Base-by-base conservation (phyloP, 768 basidiomycete genomes). In the Kwoniella sp. region DNA sequence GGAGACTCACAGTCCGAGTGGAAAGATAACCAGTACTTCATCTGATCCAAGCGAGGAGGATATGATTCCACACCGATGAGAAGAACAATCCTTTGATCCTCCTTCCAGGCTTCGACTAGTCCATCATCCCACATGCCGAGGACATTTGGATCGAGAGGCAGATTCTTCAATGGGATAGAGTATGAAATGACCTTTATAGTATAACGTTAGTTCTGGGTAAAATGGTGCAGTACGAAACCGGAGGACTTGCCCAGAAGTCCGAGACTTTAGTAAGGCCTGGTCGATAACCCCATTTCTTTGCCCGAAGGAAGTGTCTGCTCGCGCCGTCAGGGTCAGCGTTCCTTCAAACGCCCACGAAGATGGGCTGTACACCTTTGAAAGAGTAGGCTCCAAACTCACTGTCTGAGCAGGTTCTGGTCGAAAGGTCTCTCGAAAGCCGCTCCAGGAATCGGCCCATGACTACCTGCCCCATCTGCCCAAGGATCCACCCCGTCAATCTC, bases 81-180 rank as follows among this genome's bases (percentile, higher is more conserved):
- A 2, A 73, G 53, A 27, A 56, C 66, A 30, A 73, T 58, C 3
- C 72, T 44, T 30, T 67, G 48, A 48, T 73, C 55, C n/a, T 62
- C 40, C 25, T 59, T 51, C 69, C 72, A 73, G 6, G 72, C 67
- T 12, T 70, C 61, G 2, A 67, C 69, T 1, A 73, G 65, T 26
- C 68, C 69, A 46, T 73, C 72, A 21, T 73, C 72, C 72, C 72
- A 73, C 59, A 73, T 73, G 2, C 63, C 69, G 10, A 73, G 55
- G 7, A 58, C 58, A 33, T 70, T 73, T 19, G 72, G 72, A 46
- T 70, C 72, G 29, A 73, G 67, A 0, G 58, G 50, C 22, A 73
- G 49, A 58, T 61, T 65, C 27, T 68, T 70, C 25, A 70, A 48
- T 0, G 72, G 72, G 25, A 73, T 69, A 1, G 72, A 73, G 24